phyloP scores from a whole-genome alignment of 768 basidiomycete species.

The Calvatia gigantea region DNA sequence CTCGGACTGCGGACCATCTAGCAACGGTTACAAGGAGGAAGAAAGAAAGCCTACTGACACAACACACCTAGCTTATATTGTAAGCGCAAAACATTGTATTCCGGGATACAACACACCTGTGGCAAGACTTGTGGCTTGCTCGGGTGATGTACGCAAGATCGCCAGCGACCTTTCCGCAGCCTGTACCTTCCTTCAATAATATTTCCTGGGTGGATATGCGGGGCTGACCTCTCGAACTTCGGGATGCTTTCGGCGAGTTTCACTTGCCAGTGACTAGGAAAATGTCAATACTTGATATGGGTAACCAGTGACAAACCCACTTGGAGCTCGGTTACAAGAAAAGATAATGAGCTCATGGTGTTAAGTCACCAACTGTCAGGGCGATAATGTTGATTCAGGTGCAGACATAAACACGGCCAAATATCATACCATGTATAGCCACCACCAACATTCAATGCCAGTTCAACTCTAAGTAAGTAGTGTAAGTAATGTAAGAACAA shows the following conservation, averaged over 20 bases:
- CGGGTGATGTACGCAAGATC: conserved; percentile 78
- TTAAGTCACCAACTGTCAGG: neutral
- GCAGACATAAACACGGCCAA: conserved; percentile 3
- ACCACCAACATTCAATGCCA: too few relatives aligned
- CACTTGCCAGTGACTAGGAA: conserved; percentile 75
- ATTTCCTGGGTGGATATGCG: conserved; percentile 12
- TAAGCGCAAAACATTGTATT: neutral
- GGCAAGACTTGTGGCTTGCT: conserved; percentile 72
- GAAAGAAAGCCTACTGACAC: neutral
- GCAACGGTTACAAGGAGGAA: neutral
- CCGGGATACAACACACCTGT: conserved; percentile 48
- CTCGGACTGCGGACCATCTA: conserved; percentile 77
- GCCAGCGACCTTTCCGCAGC: conserved; percentile 87
- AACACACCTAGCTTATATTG: conserved; percentile 3
- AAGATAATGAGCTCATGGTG: conserved; percentile 64
- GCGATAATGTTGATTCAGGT: neutral
- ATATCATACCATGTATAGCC: too few relatives aligned
- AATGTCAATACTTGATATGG: neutral
- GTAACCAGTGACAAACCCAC: conserved; percentile 9
- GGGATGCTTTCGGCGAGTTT: conserved; percentile 85
- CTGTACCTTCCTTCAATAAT: conserved; percentile 29
- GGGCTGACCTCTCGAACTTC: conserved; percentile 83
- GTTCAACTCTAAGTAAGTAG: too few relatives aligned
- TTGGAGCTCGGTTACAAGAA: conserved; percentile 73
- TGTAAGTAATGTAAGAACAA: too few relatives aligned